Evolutionary conservation across 1,139 yeast genomes (phyloP), one percentile per base, ranked within the genome.

Genomic region (Kodamaea derodonti): DNA sequence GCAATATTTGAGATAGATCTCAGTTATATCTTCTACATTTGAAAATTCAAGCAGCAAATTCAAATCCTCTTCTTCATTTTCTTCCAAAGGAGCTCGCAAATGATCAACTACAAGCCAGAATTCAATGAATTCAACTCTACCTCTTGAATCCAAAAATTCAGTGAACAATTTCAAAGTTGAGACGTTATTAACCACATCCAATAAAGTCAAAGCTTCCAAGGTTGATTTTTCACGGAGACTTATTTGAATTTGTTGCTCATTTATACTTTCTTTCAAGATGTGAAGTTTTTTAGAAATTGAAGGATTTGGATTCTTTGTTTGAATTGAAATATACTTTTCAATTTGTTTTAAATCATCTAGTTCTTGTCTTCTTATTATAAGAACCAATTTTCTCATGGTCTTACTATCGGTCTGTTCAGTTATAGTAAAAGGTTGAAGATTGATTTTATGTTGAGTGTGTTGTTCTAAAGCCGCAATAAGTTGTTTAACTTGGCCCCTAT

Each of bases 61-160:
- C 23, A 60, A 41, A 8, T 53, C 47, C 14, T 54, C 62, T 8
- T 49, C 54, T 29, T 40, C 52, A 16, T 46, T 55, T 41, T 72
- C 80, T 40, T 83, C 92, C 17, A 84, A 56, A 0, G 95, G 95
- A 33, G 84, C 84, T 47, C 79, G 77, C 25, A 85, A 67, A 1
- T 72, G 66, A 41, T 86, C 85, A 2, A 84, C 82, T 0, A 77
- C 71, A 9, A 73, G 56, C 84, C 90, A 86, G 40, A 79, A 80
- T 31, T 76, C 78, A 3, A 86, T 52, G 18, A 73, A 46, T 3
- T 61, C 56, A 1, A 65, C 50, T 32, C 77, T 56, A 8, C 67
- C 58, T 16, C 74, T 50, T 31, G 67, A 66, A 20, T 69, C 72
- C 77, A 83, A 71, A 47, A 69, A 83, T 35, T 72, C 80, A 40